Evolutionary conservation across 2,329 filamentous ascomycete species (phyloP).

Genomic region (Pseudogymnoascus sp.): DNA sequence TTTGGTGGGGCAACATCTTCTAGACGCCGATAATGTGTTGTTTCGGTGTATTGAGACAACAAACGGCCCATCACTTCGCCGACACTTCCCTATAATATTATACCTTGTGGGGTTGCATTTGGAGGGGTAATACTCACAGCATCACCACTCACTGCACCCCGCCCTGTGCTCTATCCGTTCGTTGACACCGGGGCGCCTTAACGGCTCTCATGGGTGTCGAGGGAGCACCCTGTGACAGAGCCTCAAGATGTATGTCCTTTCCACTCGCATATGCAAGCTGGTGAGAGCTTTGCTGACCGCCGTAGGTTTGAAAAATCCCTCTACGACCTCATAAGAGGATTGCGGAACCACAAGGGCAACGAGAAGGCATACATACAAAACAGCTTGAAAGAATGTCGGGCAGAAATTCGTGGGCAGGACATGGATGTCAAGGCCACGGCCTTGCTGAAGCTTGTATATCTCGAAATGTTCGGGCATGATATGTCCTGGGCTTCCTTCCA

Average conservation of each 20-base stretch:
- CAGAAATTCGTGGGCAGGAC: conserved; percentile 85
- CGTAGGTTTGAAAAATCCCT: conserved; percentile 96
- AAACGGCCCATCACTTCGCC: neutral
- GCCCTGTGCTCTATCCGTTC: neutral
- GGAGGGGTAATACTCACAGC: neutral
- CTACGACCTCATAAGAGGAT: conserved; percentile 94
- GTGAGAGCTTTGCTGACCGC: neutral
- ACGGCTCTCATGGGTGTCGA: neutral
- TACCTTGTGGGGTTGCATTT: neutral
- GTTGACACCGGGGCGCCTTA: neutral
- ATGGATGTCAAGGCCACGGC: conserved; percentile 98
- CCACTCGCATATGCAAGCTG: neutral
- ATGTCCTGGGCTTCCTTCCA: conserved; percentile 99
- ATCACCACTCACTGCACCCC: neutral
- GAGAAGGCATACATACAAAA: conserved; percentile 94
- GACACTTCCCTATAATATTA: neutral
- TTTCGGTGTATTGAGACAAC: neutral
- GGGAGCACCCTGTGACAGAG: neutral
- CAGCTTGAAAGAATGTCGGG: conserved; percentile 88
- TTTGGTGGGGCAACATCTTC: conserved; percentile 5
- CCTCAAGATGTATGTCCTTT: conserved; percentile 4
- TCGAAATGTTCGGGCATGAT: conserved; percentile 98
- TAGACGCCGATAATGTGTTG: neutral
- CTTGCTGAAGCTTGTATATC: conserved; percentile 88
- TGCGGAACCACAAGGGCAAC: conserved; percentile 90